Evolutionary conservation across 2,329 filamentous ascomycete species (phyloP).

Genomic region (Aspergillus neotritici): DNA sequence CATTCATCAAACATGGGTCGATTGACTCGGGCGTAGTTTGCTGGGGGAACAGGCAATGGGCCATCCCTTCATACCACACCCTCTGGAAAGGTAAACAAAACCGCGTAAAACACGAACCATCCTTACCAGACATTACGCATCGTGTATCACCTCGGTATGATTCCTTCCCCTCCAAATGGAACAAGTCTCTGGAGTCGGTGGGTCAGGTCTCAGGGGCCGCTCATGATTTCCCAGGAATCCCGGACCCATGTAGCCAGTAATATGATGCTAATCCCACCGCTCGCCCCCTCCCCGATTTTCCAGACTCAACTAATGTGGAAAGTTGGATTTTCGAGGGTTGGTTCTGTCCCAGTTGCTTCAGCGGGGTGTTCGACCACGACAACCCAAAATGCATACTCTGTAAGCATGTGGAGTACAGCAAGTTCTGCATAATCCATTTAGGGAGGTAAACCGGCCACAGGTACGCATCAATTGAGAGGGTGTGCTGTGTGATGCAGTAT

Average conservation of each 20-base stretch:
- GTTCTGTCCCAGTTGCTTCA: too few relatives aligned
- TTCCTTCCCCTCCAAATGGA: constrained; percentile 15
- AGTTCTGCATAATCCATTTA: too few relatives aligned
- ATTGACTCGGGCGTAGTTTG: constrained; percentile 4
- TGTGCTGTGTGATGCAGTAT: background rate
- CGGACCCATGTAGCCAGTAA: background rate
- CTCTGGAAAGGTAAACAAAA: constrained; percentile 13
- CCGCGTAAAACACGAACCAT: constrained; percentile 7
- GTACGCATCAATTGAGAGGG: background rate
- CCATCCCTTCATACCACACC: constrained; percentile 28
- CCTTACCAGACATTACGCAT: background rate
- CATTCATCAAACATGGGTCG: constrained; percentile 6
- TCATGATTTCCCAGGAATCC: constrained; percentile 11
- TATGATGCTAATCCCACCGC: background rate
- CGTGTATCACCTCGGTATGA: constrained; percentile 8
- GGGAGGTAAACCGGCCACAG: too few relatives aligned
- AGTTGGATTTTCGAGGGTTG: too few relatives aligned
- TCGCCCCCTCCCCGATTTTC: background rate
- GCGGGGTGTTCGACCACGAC: too few relatives aligned
- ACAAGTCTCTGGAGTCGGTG: constrained; percentile 12
- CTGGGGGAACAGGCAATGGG: constrained; percentile 14
- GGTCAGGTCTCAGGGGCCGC: constrained; percentile 30
- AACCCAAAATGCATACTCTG: too few relatives aligned
- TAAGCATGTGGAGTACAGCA: too few relatives aligned
- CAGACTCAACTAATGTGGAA: background rate